Evolutionary conservation across 257 asterid genomes (phyloP).

Genomic region (Craterostigma plantagineum): DNA sequence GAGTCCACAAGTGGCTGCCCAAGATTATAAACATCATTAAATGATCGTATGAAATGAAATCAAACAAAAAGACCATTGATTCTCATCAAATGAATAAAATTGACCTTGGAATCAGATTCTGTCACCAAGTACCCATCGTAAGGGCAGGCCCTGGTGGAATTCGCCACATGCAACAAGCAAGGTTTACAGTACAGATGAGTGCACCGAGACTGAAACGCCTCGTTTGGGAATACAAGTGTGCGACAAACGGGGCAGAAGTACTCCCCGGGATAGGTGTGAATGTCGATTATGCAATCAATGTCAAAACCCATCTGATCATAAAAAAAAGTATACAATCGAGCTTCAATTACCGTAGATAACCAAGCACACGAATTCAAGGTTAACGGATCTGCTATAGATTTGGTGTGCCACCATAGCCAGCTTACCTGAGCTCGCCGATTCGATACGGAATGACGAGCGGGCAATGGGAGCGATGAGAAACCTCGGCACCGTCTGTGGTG

Average conservation of each 20-base stretch:
- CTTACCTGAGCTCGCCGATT: too few species aligned
- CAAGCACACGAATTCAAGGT: too few species aligned
- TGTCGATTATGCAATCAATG: conserved; percentile 69
- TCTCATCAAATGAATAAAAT: conserved; percentile 1
- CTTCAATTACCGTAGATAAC: too few species aligned
- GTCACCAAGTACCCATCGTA: conserved; percentile 86
- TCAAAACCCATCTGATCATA: conserved; percentile 98
- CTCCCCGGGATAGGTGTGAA: conserved; percentile 74
- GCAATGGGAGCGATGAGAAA: too few species aligned
- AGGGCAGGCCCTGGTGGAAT: conserved; percentile 71
- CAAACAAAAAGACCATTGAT: conserved; percentile 1
- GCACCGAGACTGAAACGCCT: conserved; percentile 80
- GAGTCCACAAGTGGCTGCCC: conserved; percentile 59
- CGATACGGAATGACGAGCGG: too few species aligned
- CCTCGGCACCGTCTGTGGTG: too few species aligned
- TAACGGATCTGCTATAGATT: too few species aligned
- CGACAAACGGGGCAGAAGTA: conserved; percentile 95
- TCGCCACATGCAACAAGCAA: conserved; percentile 66
- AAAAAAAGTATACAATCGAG: too few species aligned
- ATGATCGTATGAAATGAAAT: neutral
- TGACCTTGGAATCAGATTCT: conserved; percentile 75
- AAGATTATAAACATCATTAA: neutral
- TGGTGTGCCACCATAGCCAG: too few species aligned
- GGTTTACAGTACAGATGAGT: conserved; percentile 90
- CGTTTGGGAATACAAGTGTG: conserved; percentile 74